Evolutionary conservation across 202 grass and related monocot species (phyloP), one percentile per base, ranked within the genome.

Genomic region (Zoysia matrella): DNA sequence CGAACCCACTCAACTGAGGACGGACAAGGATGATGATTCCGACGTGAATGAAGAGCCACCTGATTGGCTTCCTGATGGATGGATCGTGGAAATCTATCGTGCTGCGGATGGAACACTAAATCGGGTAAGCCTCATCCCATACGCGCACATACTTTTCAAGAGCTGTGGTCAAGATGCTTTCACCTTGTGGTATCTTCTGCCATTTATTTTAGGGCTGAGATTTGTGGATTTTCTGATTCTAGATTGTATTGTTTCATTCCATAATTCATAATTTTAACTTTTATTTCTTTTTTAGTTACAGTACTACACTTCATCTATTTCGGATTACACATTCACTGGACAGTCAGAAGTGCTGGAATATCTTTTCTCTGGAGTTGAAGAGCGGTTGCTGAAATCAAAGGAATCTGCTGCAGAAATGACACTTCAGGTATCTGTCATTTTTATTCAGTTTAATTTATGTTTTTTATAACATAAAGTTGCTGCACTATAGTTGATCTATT

Each of bases 11-110:
- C 36, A 4, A n/a, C 6, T 2, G 0, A 30, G 30, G 1, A 11
- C 54, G 15, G 66, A 47, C 13, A 18, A 65, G 15, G 52, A 72
- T 10, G 40, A 80, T 3, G 18, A 10, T 10, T 36, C 10, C 13
- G 52, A 54, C 40, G 15, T 39, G 9, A 1, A 1, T 0, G 11
- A 76, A 55, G 55, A 36, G 9, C 18, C 58, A 6, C 86, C 71
- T 0, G 83, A 83, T 62, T 86, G 89, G 82, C 78, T 86, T 12
- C 80, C 80, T 2, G 86, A 92, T 67, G 90, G 90, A 12, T 92
- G 83, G 86, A 69, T 50, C 75, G 73, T 88, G 79, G 86, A 92
- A 76, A 47, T 83, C 47, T 70, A 69, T 8, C 77, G 6, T 8
- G 14, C 41, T 15, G 40, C 71, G 8, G 73, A 75, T 47, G 90